Evolutionary conservation across 148 eudicot genomes (phyloP), one percentile per base, ranked within the genome.

Genomic region (Hydrangea macrophylla): DNA sequence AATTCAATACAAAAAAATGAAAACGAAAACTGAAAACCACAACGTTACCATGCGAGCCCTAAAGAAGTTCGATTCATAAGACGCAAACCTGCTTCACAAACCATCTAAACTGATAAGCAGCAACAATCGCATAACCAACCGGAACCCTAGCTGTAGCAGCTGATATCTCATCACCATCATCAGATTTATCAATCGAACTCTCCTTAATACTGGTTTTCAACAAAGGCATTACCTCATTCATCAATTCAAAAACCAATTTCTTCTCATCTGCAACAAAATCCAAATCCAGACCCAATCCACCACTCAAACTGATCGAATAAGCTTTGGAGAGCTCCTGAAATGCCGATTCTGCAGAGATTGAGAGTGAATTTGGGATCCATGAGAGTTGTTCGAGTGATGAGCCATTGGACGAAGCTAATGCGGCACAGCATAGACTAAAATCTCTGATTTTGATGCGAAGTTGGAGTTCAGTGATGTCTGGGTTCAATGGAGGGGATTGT

Each of bases 31-130:
- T n/a, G n/a, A n/a, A n/a, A n/a, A n/a, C n/a, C n/a, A n/a, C n/a
- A n/a, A n/a, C n/a, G n/a, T n/a, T n/a, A n/a, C n/a, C n/a, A n/a
- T n/a, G n/a, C n/a, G n/a, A n/a, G n/a, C n/a, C n/a, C n/a, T 7
- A 27, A 32, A 24, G 42, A 58, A 26, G 8, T 22, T 53, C 15
- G 31, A 54, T 24, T 25, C 28, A 64, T 9, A 70, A 26, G n/a
- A 25, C 37, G 44, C 57, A 72, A 44, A 94, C 99, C 97, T 88
- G 96, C 1, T 87, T 76, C 36, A 85, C 81, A 77, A 94, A 68
- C 93, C 96, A 94, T 68, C 86, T 76, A 40, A 90, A 73, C 86
- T 90, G 97, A 84, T 87, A 67, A 67, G 99, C 87, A 63, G 99
- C 90, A 31, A 94, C 82, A 70, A 85, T 58, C 42, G 99, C 97